Conservation (phyloP, 2,329 filamentous ascomycete genomes). For the Trichophyton rubrum region DNA sequence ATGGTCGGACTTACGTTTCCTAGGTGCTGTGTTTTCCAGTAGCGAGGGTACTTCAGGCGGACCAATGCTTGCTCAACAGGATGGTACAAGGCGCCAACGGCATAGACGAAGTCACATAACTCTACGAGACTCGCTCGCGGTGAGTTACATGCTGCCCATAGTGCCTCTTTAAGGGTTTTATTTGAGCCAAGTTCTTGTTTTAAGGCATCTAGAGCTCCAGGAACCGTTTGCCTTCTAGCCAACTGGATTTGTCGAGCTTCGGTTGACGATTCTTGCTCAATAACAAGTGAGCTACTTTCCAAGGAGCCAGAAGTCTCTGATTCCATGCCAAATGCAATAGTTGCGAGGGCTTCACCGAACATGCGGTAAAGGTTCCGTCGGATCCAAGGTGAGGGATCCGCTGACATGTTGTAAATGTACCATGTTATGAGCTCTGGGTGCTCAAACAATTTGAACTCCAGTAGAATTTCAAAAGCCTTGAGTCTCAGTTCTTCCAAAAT, state of each 20-base stretch:
- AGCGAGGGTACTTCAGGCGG: conserved; percentile 43
- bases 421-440: conserved; percentile 42
- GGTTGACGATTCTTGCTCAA: conserved; percentile 44
- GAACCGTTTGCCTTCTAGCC: conserved; percentile 44
- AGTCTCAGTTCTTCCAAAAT: conserved; percentile 50
- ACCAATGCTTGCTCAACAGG: conserved; percentile 39
- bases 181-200: conserved; percentile 42
- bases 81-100: conserved; percentile 46
- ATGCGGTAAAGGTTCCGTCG: conserved; percentile 40
- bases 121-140: conserved; percentile 40
- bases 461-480: conserved; percentile 46
- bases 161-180: conserved; percentile 37
- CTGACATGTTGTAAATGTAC: conserved; percentile 44
- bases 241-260: conserved; percentile 42
- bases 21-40: conserved; percentile 43
- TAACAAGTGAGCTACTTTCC: conserved; percentile 37
- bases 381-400: conserved; percentile 47
- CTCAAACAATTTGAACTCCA: conserved; percentile 43
- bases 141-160: conserved; percentile 47
- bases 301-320: conserved; percentile 22
- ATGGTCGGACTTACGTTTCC: conserved; percentile 34
- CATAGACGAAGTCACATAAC: conserved; percentile 44
- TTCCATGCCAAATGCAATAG: conserved; percentile 46
- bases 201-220: conserved; percentile 46
- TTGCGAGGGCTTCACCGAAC: conserved; percentile 45